phyloP scores from a whole-genome alignment of 2,329 filamentous ascomycete genomes.

The Xylariaceae sp. region DNA sequence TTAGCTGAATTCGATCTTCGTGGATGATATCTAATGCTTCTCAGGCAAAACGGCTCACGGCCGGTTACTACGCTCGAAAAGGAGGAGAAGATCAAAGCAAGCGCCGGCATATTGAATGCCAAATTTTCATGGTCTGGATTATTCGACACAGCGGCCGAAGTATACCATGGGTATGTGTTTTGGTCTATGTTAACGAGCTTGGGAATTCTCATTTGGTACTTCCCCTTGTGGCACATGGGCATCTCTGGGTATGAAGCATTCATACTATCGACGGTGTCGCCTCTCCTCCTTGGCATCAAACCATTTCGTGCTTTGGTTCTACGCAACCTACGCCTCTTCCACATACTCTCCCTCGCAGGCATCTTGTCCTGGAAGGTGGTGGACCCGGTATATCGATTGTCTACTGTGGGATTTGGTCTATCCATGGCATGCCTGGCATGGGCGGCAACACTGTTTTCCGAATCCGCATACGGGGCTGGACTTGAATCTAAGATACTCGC shows the following conservation, averaged over 20 bases:
- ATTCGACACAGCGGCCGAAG: conserved; percentile 76
- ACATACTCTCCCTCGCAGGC: conserved; percentile 72
- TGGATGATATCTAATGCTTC: conserved; percentile 25
- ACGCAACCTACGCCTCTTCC: conserved; percentile 62
- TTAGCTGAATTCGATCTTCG: conserved; percentile 2
- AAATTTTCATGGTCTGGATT: conserved; percentile 69
- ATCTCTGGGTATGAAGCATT: conserved; percentile 93
- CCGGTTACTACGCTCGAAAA: conserved; percentile 57
- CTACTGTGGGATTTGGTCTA: conserved; percentile 74
- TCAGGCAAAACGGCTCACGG: conserved; percentile 45
- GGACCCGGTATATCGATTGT: conserved; percentile 69
- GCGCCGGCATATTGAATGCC: conserved; percentile 62
- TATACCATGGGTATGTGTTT: conserved; percentile 93
- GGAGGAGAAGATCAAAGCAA: conserved; percentile 71
- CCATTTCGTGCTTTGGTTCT: conserved; percentile 62
- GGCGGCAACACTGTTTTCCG: conserved; percentile 74
- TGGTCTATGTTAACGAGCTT: conserved; percentile 92
- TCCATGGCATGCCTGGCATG: conserved; percentile 76
- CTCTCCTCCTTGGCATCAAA: conserved; percentile 67
- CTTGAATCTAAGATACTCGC: conserved; percentile 79
- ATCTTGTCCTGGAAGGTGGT: conserved; percentile 73
- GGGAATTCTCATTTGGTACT: conserved; percentile 91
- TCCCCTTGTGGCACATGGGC: conserved; percentile 98
- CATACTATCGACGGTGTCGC: conserved; percentile 78
- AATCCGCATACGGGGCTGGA: conserved; percentile 65